Conservation (phyloP, 768 basidiomycete species). For the Rhodosporidiobolus sp. region DNA sequence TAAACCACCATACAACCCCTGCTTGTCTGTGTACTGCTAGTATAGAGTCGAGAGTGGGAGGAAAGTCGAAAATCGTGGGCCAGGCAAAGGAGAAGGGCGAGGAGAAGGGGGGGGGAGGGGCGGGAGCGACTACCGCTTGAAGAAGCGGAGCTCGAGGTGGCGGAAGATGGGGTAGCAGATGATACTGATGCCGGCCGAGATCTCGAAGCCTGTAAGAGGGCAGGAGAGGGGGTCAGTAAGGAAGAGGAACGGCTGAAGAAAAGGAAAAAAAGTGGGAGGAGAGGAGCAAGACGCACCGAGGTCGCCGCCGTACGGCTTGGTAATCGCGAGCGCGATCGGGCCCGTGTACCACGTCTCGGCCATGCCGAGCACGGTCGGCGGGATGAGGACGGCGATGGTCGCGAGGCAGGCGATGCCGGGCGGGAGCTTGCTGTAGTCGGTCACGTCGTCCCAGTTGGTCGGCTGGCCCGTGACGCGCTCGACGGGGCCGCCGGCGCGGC, state of each 20-base stretch:
- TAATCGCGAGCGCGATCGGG: conserved; percentile 25
- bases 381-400: conserved; percentile 9
- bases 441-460: conserved; percentile 38
- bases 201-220: conserved; percentile 47
- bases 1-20: no score
- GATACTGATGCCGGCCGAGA: conserved; percentile 6
- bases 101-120: no score
- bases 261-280: no score
- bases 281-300: conserved; percentile 27
- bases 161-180: conserved; percentile 38
- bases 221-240: background rate
- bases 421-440: conserved; percentile 30
- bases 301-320: conserved; percentile 30
- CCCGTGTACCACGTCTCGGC: conserved; percentile 23
- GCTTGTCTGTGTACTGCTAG: no score
- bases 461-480: conserved; percentile 4
- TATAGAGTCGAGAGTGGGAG: no score
- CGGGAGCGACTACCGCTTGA: conserved; percentile 12
- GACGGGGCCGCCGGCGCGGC: conserved; percentile 16
- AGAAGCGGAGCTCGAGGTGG: conserved; percentile 33
- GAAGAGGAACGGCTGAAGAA: background rate
- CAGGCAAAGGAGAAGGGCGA: no score
- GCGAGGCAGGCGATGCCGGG: conserved; percentile 28
- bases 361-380: background rate
- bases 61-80: no score